These are phyloP conservation scores for Leersia perrieri DNA, from an alignment of 176 grass and related monocot genomes.

Conservation along the genomic window DNA sequence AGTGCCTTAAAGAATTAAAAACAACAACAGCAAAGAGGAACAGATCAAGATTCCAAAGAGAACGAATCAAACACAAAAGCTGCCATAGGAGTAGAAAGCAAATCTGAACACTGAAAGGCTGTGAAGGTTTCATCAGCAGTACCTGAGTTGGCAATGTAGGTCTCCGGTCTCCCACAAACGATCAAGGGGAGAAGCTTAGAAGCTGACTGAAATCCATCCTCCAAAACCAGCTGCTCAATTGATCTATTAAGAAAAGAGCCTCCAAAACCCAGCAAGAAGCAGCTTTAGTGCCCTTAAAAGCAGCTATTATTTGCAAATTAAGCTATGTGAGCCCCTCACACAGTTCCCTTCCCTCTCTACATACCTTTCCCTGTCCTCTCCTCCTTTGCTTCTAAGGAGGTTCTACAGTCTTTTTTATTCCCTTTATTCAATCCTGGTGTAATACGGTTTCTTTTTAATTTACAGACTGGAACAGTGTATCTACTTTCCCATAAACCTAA, in stretches of 20 bases:
- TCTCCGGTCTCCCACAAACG: background rate
- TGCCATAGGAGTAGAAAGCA: constrained; percentile 15
- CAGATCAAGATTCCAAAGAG: constrained; percentile 19
- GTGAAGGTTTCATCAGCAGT: constrained; percentile 34
- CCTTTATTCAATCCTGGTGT: constrained; percentile 33
- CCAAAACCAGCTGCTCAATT: background rate
- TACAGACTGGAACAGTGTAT: constrained; percentile 36
- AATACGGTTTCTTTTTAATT: constrained; percentile 22
- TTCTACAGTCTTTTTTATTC: constrained; percentile 30
- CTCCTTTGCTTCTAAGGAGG: constrained; percentile 66
- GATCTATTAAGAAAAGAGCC: constrained; percentile 12
- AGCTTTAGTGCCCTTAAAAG: constrained; percentile 51
- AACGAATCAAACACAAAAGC: constrained; percentile 5
- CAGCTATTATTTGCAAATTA: constrained; percentile 57
- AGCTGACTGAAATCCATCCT: background rate
- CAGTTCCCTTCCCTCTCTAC: constrained; percentile 13
- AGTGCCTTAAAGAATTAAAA: background rate
- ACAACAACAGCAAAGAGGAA: background rate
- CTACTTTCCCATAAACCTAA: constrained; percentile 23
- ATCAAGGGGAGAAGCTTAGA: constrained; percentile 13
- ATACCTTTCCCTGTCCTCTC: constrained; percentile 32
- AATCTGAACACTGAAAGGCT: constrained; percentile 23
- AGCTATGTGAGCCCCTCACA: constrained; percentile 44
- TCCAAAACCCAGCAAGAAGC: constrained; percentile 45
- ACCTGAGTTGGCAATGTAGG: constrained; percentile 30